Base-by-base conservation (phyloP, 495 filamentous ascomycete species). In the Cudoniella acicularis region DNA sequence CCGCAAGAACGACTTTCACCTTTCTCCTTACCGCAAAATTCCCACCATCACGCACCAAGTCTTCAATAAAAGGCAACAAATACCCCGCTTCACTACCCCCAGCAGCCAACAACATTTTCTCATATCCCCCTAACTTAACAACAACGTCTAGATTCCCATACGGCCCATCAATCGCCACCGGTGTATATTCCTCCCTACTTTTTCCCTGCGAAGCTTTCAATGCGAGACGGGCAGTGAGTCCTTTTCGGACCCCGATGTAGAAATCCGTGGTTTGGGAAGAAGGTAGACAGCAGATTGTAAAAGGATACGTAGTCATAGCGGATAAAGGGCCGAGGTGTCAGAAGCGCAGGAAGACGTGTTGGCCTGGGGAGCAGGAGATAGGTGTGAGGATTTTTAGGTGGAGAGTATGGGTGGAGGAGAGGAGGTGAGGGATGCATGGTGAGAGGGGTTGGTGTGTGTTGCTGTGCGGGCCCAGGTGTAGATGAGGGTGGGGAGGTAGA, bases 311-410 rank as follows among this genome's bases (percentile, higher is more conserved):
- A 56, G 90, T 83, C 57, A 91, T 80, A 11, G 87, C 68, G 2
- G 16, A 10, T 10, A 54, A n/a, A n/a, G n/a, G 10, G 0, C 85
- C 83, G 53, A 92, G 80, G 1, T 81, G 80, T 0, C 87, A 83
- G 77, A 92, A 87, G n/a, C 89, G 79, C 2, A 92, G 75, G 64
- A 92, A 92, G 47, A 91, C 83, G 61, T 91, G 91, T 70, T 92
- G 89, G 8, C 89, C 89, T 2, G 89, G 87, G 43, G 75, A 77
- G 89, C 89, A 92, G 61, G 77, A 78, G 69, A 87, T 80, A n/a
- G 20, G 11, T 10, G 52, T 30, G 3, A 17, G 36, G 21, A 53
- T 53, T 2, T 8, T 36, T 10, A 53, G 30, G 4, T 53, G 18
- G 22, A 53, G 25, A 2, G 24, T 53, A 3, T 53, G 76, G 49